Evolutionary conservation across 2,329 filamentous ascomycete genomes (phyloP).

Genomic region (Metarhizium sp.): DNA sequence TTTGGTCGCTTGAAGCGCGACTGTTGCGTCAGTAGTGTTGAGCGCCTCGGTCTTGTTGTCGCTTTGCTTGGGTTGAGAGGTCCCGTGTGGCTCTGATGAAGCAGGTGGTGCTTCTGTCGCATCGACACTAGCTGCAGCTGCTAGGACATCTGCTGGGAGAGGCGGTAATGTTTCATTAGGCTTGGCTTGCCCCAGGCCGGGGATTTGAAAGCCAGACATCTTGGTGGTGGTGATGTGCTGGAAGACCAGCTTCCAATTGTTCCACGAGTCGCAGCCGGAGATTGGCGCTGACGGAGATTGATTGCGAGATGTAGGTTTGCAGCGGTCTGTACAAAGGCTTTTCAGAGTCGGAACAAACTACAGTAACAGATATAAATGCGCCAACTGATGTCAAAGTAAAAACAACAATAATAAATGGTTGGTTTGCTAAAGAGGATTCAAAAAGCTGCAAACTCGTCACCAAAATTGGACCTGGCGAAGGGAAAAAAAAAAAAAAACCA

Average conservation of each 20-base stretch:
- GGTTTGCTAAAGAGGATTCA: neutral
- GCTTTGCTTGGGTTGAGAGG: neutral
- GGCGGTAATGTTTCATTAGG: slow-evolving; percentile 32
- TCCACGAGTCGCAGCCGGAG: neutral
- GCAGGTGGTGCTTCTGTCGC: slow-evolving; percentile 7
- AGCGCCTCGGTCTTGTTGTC: neutral
- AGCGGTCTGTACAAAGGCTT: neutral
- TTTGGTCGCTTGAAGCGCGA: neutral
- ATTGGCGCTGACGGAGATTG: neutral
- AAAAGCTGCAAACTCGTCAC: neutral
- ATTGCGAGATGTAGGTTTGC: neutral
- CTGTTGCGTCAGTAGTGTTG: neutral
- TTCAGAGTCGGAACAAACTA: neutral
- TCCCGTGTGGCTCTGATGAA: neutral
- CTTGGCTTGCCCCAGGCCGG: slow-evolving; percentile 32
- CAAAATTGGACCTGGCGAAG: neutral
- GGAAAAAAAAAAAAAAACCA: neutral
- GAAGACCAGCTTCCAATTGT: neutral
- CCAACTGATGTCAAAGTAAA: neutral
- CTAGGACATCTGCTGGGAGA: slow-evolving; percentile 21
- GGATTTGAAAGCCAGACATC: slow-evolving; percentile 35
- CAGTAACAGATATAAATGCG: neutral
- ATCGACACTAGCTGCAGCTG: slow-evolving; percentile 17
- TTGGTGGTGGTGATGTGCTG: neutral
- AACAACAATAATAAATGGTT: neutral